phyloP scores from a whole-genome alignment of 2,329 filamentous ascomycete species.

The Fusarium sp. region DNA sequence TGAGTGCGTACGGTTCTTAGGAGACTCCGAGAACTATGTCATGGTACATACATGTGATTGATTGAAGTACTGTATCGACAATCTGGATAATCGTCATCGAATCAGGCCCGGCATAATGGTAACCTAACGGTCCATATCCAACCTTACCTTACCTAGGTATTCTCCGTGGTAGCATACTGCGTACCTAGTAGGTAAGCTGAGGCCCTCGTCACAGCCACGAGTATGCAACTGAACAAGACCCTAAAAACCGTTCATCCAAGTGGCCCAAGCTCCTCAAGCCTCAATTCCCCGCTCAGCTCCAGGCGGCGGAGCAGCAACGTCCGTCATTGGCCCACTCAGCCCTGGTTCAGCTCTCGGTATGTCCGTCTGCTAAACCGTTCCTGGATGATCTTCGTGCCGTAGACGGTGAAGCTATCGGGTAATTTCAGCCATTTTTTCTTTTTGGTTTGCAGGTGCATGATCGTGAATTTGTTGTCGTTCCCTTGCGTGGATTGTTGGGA shows the following conservation, averaged over 20 bases:
- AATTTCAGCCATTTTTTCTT: conserved; percentile 30
- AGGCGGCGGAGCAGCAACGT: conserved; percentile 13
- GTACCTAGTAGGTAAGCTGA: not conserved
- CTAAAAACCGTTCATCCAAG: not conserved
- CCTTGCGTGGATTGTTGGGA: not conserved
- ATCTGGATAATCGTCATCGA: not conserved
- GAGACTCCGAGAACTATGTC: not conserved
- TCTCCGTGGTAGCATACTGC: not conserved
- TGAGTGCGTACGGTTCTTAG: not conserved
- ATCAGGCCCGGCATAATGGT: conserved; percentile 8
- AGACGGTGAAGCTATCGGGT: conserved; percentile 31
- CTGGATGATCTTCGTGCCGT: conserved; percentile 33
- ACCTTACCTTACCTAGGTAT: too few relatives aligned
- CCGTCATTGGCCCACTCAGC: conserved; percentile 23
- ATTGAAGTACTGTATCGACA: conserved; percentile 10
- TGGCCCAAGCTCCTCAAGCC: conserved; percentile 37
- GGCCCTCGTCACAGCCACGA: conserved; percentile 21
- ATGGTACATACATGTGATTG: not conserved
- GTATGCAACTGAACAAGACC: conserved; percentile 8
- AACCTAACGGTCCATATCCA: not conserved
- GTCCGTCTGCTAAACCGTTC: conserved; percentile 39
- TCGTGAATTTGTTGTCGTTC: not conserved
- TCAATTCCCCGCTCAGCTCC: conserved; percentile 14
- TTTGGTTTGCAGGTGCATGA: not conserved
- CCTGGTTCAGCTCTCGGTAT: conserved; percentile 43